Evolutionary conservation across 1,284 basidiomycete species (phyloP), one percentile per base, ranked within the genome.

Genomic region (Leccinum holopus): DNA sequence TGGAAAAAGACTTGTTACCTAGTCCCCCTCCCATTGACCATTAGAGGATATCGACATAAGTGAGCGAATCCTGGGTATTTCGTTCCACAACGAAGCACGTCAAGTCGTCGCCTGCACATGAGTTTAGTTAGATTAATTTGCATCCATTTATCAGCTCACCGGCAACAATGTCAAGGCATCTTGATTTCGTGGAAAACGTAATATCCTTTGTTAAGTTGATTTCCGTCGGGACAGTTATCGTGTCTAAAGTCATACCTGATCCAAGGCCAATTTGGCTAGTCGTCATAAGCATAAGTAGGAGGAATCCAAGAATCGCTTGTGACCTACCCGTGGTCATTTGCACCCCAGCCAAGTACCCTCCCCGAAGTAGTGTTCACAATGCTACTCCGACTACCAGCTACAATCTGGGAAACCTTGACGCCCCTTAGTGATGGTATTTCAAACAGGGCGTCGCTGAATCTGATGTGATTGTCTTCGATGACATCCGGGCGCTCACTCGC

Each of bases 321-420:
- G 12, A 69, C 81, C 61, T 66, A 90, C 87, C 93, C 92, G 67
- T 82, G 89, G 66, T 91, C 88, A 73, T 96, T 96, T 1, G 91
- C 91, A 55, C 94, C 94, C 85, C 91, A 95, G 0, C 88, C 92
- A n/a, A 98, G 83, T 3, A 97, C 92, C 53, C 88, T 81, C 2
- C 94, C 95, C 7, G 81, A 79, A 4, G 79, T 70, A 6, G 93
- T 88, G 60, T 87, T 79, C 33, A 84, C 86, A 73, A 94, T 92
- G 67, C 90, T 93, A 58, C 85, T 89, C 61, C 88, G 82, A 52
- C 82, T 81, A 5, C 93, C 92, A 5, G 94, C 86, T 18, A 88
- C 87, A 53, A 95, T 82, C 74, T 95, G 88, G 11, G 82, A 84
- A 49, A 86, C 79, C 41, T 84, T 74, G 18, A 96, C 77, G 1